Base-by-base conservation (phyloP, 805 yeast genomes). In the Schwanniomyces vanrijiae region DNA sequence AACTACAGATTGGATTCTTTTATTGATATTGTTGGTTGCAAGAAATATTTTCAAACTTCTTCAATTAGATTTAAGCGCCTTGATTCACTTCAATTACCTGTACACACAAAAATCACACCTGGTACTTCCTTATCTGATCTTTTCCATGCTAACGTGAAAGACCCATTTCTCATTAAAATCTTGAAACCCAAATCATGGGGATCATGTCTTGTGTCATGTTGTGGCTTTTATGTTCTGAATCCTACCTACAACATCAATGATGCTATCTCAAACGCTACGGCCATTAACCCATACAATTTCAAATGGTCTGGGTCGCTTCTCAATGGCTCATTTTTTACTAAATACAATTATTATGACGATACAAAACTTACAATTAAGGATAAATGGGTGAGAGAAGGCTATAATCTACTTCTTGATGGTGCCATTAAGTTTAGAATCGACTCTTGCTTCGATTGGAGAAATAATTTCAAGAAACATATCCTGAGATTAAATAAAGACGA, bases 11-110 rank as follows among this genome's bases (percentile, higher is more conserved):
- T 70, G 43, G 78, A 73, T 50, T 48, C 65, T 28, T 58, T 73
- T 35, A 56, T 73, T 18, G 78, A 73, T 49, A 63, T 73, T 16
- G 55, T 68, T 8, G 78, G 78, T n/a, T 56, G 72, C 46, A 66
- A 63, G 49, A 63, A 64, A 47, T 63, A 57, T 55, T 66, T 73
- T 40, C 75, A 71, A 43, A 55, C 58, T n/a, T 50, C 55, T 31
- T 38, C 61, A 3, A 56, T 67, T 18, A 59, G 61, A 40, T 60
- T 66, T 51, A 50, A 57, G 22, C 57, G 55, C 39, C 55, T 72
- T 7, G 72, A 69, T 46, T 55, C 55, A 22, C 52, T 65, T 19
- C 55, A 58, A 10, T 58, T 69, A 22, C 75, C 74, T 4, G 62
- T 62, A 11, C 53, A 55, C 11, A 48, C 50, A 3, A 52, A 52